Evolutionary conservation across 768 basidiomycete species (phyloP), one percentile per base, ranked within the genome.

Genomic region (Mycena pura): DNA sequence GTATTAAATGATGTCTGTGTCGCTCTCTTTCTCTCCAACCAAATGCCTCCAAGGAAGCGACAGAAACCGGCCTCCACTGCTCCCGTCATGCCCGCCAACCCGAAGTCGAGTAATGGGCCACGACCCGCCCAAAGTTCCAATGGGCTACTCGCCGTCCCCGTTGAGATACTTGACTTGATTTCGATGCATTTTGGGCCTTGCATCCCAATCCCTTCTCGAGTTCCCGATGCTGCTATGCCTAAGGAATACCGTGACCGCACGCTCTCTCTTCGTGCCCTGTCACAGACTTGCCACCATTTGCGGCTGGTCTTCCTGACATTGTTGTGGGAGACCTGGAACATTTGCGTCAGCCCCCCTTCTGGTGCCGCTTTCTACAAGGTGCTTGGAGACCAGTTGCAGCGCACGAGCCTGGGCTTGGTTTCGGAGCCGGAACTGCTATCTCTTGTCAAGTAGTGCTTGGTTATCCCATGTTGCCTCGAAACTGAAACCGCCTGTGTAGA

Each of bases 401-500:
- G 45, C 29, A 39, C 52, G n/a, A 49, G 60, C 29, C 19, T 24
- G 31, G 45, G 50, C 6, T 28, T 62, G 27, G 41, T 25, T 6
- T 24, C 4, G n/a, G 38, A 50, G 25, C 36, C 38, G 13, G 45
- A 56, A 17, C 21, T 52, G 36, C 22, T n/a, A n/a, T 55, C 8
- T 17, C 52, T 34, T 29, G 41, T 62, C 36, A 24, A 46, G 54
- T 62, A 44, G 44, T 27, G n/a, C 14, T 17, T 31, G 19, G 14
- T 24, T 10, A 10, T n/a, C 10, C 3, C 28, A 6, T 40, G 14
- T 6, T 3, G 6, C 14, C 21, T 14, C 1, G 14, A 19, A 19
- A 25, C 39, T 19, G 13, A 29, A 27, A 13, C n/a, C 17, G n/a
- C n/a, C n/a, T 39, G 8, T 10, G 22, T 19, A 75, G 72, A 31